Percentiles rank a stretch among this genome's conserved stretches.
These are phyloP conservation scores for Magnaporthiopsis incrustans DNA, from an alignment of 2,329 filamentous ascomycete species.

Conservation along the genomic window DNA sequence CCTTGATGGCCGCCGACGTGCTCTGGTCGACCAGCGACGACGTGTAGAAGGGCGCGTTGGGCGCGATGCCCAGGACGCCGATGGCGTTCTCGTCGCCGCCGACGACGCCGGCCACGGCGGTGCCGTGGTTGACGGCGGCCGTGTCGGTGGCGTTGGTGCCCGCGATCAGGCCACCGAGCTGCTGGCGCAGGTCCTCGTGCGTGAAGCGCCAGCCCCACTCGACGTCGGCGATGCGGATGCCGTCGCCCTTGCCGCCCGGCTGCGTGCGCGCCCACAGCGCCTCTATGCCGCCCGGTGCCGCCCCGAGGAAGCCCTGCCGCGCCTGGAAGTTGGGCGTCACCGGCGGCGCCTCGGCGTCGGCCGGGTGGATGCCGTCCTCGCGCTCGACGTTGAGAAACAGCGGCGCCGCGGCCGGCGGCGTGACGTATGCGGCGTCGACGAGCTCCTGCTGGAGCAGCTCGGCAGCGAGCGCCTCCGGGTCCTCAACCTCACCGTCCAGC, in stretches of 20 bases:
- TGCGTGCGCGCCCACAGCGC: conserved; percentile 1
- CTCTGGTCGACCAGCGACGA: background rate
- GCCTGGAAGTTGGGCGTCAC: conserved; percentile 2
- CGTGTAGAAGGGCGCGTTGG: background rate
- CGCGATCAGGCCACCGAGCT: background rate
- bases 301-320: conserved; percentile 1
- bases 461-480: background rate
- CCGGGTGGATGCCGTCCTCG: background rate
- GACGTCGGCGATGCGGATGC: conserved; percentile 2
- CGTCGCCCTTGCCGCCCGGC: background rate
- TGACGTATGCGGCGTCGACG: conserved; percentile 1
- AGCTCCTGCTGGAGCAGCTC: conserved; percentile 1
- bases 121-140: background rate
- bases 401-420: background rate
- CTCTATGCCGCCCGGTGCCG: conserved; percentile 1
- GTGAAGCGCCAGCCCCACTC: conserved; percentile 3
- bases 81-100: conserved; percentile 2
- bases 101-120: conserved; percentile 2
- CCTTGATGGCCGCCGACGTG: conserved; percentile 1
- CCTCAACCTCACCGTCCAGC: background rate
- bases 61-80: background rate
- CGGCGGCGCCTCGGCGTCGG: background rate
- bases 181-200: conserved; percentile 4
- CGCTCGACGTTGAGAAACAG: background rate
- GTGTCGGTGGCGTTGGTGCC: background rate